Base-by-base conservation (phyloP, 768 basidiomycete species). In the Wakefieldia striispora region DNA sequence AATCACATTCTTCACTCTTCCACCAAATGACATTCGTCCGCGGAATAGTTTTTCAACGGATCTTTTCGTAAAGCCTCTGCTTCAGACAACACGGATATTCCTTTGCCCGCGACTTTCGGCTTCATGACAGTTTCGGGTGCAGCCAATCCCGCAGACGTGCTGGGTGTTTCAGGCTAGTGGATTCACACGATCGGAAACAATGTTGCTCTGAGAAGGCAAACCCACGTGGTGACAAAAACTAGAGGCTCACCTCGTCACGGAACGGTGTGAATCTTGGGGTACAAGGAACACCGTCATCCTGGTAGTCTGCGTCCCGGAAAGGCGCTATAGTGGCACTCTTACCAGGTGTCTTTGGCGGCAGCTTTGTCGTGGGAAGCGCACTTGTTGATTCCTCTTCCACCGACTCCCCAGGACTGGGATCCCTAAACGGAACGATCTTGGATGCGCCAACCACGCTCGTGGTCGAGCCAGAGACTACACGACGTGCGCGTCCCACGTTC, bases 11-110 rank as follows among this genome's bases (percentile, higher is more conserved):
- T 53, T 70, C 50, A 68, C 16, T 55, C 55, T 38, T 62, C 66
- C 37, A 54, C 51, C 26, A 57, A 27, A 12, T 41, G 45, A 45
- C 49, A 56, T 31, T 64, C 66, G 8, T 52, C 62, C 10, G 27
- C 36, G n/a, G 61, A 58, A 65, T 91, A 89, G 61, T 91, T 91
- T 73, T 88, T 90, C 63, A 91, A 69, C 2, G 89, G 89, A 62
- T 90, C 86, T 57, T 80, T 87, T 51, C 88, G 74, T 50, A 91
- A 63, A 2, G 86, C 88, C 61, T 91, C 89, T 27, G 86, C 86
- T 65, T 90, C 88, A 2, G 84, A 80, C 26, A 75, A 68, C 34
- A 76, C 66, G 20, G 64, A 57, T 9, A 72, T 67, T 11, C 73
- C 76, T 56, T 70, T 75, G 45, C 68, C 54, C 49, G 70, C 66